Percentiles rank a stretch among this genome's conserved stretches.
Evolutionary conservation across 129 eudicot genomes (phyloP).

Genomic region (Centrapalus pauciflorus): DNA sequence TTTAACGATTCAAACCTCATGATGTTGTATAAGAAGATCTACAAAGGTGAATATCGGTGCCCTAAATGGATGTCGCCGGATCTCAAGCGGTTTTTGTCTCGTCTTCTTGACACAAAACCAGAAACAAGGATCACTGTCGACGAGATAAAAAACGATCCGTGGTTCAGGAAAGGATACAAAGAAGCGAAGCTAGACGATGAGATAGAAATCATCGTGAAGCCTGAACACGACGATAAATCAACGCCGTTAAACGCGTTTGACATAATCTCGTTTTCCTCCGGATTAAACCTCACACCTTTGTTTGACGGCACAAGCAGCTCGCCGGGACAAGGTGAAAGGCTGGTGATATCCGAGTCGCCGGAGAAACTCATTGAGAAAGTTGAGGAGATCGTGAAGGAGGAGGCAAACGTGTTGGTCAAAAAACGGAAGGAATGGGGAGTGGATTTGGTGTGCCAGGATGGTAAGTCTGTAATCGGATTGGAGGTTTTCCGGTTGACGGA

Average conservation of each 20-base stretch:
- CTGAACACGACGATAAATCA: constrained; percentile 1
- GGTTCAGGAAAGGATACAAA: constrained; percentile 58
- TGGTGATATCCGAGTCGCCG: constrained; percentile 43
- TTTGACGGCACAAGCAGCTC: constrained; percentile 33
- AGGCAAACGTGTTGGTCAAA: constrained; percentile 17
- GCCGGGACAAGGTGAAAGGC: constrained; percentile 28
- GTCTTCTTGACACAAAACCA: constrained; percentile 65
- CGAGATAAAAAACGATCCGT: constrained; percentile 54
- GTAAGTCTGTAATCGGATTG: constrained; percentile 35
- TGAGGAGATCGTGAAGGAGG: constrained; percentile 42
- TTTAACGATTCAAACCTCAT: constrained; percentile 72
- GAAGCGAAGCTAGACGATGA: constrained; percentile 16
- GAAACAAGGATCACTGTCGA: constrained; percentile 58
- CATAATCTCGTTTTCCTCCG: constrained; percentile 60
- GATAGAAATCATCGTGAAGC: constrained; percentile 11
- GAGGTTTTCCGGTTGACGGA: constrained; percentile 63
- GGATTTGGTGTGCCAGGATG: constrained; percentile 49
- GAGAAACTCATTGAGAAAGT: constrained; percentile 37
- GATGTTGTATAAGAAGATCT: constrained; percentile 75
- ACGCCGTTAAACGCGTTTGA: constrained; percentile 68
- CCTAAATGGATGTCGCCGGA: constrained; percentile 80
- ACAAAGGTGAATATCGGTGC: constrained; percentile 66
- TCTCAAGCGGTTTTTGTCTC: constrained; percentile 48
- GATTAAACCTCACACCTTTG: constrained; percentile 55
- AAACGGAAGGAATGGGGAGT: constrained; percentile 44